Conservation (phyloP, 2,329 filamentous ascomycete species). For the Thielaviopsis musarum region DNA sequence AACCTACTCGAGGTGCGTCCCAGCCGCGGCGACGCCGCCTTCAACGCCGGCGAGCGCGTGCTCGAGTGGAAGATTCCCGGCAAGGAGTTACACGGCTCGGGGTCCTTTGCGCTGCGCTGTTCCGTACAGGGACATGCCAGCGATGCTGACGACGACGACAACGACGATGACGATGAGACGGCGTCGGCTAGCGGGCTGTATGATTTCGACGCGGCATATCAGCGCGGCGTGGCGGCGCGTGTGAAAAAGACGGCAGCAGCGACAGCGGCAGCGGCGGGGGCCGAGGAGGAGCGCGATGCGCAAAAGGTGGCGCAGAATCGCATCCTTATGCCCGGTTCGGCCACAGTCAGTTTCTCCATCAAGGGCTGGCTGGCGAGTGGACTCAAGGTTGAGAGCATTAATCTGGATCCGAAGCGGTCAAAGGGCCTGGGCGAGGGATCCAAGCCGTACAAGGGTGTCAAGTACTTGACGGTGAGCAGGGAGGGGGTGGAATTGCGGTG, state of each 20-base stretch:
- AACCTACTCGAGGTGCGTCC: slow-evolving; percentile 72
- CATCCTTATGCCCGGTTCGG: slow-evolving; percentile 64
- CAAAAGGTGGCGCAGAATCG: slow-evolving; percentile 50
- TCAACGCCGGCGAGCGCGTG: slow-evolving; percentile 51
- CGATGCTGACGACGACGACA: slow-evolving; percentile 31
- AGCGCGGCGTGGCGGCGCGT: not conserved
- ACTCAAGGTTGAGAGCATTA: slow-evolving; percentile 49
- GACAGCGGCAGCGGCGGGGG: slow-evolving; percentile 15
- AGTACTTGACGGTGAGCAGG: slow-evolving; percentile 70
- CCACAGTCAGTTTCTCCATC: slow-evolving; percentile 53
- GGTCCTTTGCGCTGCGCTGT: slow-evolving; percentile 59
- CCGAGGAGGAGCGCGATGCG: slow-evolving; percentile 30
- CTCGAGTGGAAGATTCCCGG: slow-evolving; percentile 72
- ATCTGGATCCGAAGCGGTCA: slow-evolving; percentile 61
- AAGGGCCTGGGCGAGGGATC: slow-evolving; percentile 72
- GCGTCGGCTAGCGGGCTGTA: slow-evolving; percentile 4
- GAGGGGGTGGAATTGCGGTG: slow-evolving; percentile 48
- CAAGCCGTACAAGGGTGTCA: slow-evolving; percentile 95
- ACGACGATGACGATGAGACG: slow-evolving; percentile 27
- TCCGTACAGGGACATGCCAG: slow-evolving; percentile 52
- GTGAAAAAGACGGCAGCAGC: not conserved
- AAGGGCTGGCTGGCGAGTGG: slow-evolving; percentile 55
- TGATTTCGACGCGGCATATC: slow-evolving; percentile 9
- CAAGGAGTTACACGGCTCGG: slow-evolving; percentile 55
- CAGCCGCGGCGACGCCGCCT: slow-evolving; percentile 68